Evolutionary conservation across 371 early-diverging fungal species (phyloP), one percentile per base, ranked within the genome.

Genomic region (Mortierella sp.): DNA sequence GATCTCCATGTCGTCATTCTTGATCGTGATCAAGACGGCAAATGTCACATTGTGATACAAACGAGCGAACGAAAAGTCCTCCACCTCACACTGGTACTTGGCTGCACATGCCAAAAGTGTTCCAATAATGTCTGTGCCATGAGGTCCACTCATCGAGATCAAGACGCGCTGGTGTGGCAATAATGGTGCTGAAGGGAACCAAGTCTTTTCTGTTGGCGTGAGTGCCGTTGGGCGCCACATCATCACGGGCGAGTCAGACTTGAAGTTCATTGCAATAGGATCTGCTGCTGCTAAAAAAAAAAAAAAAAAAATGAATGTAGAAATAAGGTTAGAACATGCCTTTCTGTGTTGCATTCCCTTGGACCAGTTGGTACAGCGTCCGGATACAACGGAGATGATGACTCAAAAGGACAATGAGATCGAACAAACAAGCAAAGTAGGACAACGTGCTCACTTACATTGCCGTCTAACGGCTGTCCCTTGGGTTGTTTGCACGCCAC

Each of bases 41-140:
- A 94, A 94, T 0, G 94, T 93, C 19, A 94, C 95, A 61, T 92
- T 88, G 80, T 94, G 95, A 71, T 94, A 91, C 28, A 94, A 84
- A 61, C 95, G 90, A 18, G 94, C 91, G 14, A 94, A 82, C 81
- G 90, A 91, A 64, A 94, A 93, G 71, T 94, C 95, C 18, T 89
- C 88, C 19, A 94, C 85, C 23, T 80, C 83, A 66, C 90, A 90
- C 16, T 87, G 83, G 71, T 91, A 89, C 34, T 83, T 84, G 43
- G 91, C 89, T 19, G 91, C 84, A 57, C 92, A 90, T 30, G 85
- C 82, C 18, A 94, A 83, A 0, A 94, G 85, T 7, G 90, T 91
- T 31, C 92, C 93, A 54, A 94, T 91, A 64, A 94, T 94, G 67
- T 94, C 95, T 0, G 95, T 94, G 49, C 95, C 95, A 69, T 94